Conservation (phyloP, 169 alveolate genomes). For the Plasmodium relictum region DNA sequence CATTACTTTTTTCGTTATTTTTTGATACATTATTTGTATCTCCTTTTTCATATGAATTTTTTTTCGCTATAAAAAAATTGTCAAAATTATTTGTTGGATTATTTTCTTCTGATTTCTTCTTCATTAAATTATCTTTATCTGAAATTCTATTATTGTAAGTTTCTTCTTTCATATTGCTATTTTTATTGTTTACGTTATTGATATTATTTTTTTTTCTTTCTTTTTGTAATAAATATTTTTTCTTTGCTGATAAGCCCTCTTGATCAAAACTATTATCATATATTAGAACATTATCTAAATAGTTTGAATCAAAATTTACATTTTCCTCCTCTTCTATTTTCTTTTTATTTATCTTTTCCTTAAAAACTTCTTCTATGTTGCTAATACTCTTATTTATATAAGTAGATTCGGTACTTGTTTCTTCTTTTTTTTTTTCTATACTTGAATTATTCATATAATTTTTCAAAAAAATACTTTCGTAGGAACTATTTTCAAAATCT, state of each 20-base stretch:
- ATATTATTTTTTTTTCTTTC: background rate
- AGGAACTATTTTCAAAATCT: background rate
- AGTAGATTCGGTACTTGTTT: background rate
- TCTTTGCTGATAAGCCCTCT: background rate
- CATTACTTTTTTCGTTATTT: background rate
- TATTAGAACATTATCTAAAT: background rate
- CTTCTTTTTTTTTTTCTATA: background rate
- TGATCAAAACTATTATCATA: background rate
- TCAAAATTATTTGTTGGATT: background rate
- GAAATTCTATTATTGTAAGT: background rate
- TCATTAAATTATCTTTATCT: background rate
- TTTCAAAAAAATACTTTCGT: background rate
- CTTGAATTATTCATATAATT: background rate
- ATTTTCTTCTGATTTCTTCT: background rate
- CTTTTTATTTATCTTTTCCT: no score
- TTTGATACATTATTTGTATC: no score
- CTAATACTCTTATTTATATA: background rate
- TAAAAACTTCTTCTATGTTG: background rate
- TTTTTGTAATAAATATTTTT: background rate
- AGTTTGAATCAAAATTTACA: background rate
- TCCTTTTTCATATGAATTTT: no score
- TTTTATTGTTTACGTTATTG: background rate
- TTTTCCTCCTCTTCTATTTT: background rate
- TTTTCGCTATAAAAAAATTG: background rate
- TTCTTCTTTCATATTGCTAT: background rate